Conservation (phyloP, 345 rosid species). For the Eucalyptus urophylla region DNA sequence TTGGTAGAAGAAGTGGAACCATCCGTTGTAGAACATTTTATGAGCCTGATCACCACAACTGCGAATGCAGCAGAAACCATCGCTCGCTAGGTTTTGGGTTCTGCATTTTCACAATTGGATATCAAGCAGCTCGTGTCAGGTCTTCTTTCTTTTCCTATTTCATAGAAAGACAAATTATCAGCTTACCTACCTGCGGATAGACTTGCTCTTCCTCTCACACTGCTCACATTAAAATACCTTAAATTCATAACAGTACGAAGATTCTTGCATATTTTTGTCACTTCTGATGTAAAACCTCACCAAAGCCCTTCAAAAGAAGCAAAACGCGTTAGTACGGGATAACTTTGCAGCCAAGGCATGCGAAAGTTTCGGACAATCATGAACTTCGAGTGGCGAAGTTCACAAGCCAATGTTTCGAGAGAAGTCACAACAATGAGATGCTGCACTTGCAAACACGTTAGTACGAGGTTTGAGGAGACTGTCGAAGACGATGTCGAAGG, state of each 20-base stretch:
- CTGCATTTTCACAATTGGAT: background rate
- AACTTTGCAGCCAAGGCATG: background rate
- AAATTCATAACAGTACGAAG: background rate
- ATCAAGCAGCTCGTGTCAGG: background rate
- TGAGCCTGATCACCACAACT: slow-evolving; percentile 42
- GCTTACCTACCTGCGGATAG: background rate
- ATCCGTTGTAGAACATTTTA: slow-evolving; percentile 25
- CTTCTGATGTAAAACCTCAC: background rate
- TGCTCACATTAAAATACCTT: background rate
- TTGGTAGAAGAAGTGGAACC: slow-evolving; percentile 88
- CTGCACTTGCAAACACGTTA: background rate
- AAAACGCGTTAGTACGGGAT: background rate
- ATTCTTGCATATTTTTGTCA: background rate
- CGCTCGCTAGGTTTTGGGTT: slow-evolving; percentile 29
- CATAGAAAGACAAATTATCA: background rate
- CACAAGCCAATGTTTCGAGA: background rate
- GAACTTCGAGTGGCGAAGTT: background rate
- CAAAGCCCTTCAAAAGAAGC: background rate
- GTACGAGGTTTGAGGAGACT: background rate
- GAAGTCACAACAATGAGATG: background rate
- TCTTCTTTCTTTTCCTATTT: background rate
- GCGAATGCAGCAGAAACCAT: slow-evolving; percentile 55
- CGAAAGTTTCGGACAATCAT: background rate
- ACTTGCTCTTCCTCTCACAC: background rate
- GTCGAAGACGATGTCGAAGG: slow-evolving; percentile 6